Conservation (phyloP, 2,329 filamentous ascomycete genomes). For the Paracoccidioides brasiliensis region DNA sequence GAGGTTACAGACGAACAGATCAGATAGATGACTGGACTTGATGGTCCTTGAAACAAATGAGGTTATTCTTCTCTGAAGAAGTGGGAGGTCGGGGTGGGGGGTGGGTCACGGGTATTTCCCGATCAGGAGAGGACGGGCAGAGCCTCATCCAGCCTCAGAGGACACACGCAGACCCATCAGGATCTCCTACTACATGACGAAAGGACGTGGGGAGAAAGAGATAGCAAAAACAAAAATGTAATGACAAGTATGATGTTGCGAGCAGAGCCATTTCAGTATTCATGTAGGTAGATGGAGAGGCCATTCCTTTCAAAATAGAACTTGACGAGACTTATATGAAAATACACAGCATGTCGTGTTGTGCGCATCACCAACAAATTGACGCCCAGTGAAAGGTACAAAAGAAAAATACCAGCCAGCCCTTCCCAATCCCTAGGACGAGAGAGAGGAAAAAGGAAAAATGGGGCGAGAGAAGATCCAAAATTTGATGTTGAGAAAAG, state of each 20-base stretch:
- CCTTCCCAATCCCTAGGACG: neutral
- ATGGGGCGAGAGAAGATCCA: conserved; percentile 11
- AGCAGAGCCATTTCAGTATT: neutral
- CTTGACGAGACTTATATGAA: neutral
- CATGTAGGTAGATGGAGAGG: neutral
- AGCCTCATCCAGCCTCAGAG: conserved; percentile 1
- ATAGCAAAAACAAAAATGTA: too few relatives aligned
- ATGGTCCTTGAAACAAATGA: neutral
- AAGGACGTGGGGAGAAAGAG: neutral
- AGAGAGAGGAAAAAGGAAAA: neutral
- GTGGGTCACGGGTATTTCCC: conserved; percentile 7
- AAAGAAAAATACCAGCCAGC: neutral
- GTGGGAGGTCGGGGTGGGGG: neutral
- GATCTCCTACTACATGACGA: too few relatives aligned
- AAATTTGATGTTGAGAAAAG: conserved; percentile 17
- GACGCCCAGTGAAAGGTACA: neutral
- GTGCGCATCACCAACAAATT: neutral
- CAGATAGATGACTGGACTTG: neutral
- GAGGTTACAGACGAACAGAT: neutral
- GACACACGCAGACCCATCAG: neutral
- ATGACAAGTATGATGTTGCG: too few relatives aligned
- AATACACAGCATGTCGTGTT: neutral
- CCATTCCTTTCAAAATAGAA: neutral
- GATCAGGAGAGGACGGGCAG: conserved; percentile 5
- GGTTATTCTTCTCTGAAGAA: neutral